phyloP scores from a whole-genome alignment of 148 eudicot genomes.

The Rhododendron simsii region DNA sequence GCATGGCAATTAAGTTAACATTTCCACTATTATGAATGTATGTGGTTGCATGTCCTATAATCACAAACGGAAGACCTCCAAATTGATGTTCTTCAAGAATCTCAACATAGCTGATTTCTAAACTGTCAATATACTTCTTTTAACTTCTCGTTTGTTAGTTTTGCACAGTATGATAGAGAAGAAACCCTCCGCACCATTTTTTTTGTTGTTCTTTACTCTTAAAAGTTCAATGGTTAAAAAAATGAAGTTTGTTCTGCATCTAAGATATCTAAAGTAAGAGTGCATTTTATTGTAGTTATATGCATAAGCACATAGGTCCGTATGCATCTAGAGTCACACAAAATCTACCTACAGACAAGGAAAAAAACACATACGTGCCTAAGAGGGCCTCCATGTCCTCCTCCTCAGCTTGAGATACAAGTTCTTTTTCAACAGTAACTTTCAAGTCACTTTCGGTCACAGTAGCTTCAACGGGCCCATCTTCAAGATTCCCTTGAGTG shows the following conservation, averaged over 20 bases:
- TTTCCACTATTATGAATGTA: background rate
- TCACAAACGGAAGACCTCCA: background rate
- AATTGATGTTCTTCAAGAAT: background rate
- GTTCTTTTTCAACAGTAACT: constrained; percentile 92
- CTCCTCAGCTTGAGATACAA: constrained; percentile 93
- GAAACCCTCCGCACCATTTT: background rate
- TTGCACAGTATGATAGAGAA: background rate
- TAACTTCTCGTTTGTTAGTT: background rate
- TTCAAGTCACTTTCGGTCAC: constrained; percentile 53
- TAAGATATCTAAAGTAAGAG: background rate
- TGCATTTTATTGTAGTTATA: background rate
- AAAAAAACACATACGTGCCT: constrained; percentile 69
- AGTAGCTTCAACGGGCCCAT: constrained; percentile 51
- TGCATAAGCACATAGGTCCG: background rate
- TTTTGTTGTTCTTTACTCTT: background rate
- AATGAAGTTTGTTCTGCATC: background rate
- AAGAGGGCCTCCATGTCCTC: constrained; percentile 99
- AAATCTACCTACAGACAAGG: constrained; percentile 1
- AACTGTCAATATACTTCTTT: background rate
- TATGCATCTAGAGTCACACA: background rate
- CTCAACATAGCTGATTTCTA: background rate
- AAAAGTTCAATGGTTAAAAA: background rate
- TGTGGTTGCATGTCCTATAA: background rate
- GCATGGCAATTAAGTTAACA: background rate
- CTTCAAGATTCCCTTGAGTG: constrained; percentile 47